Conservation (phyloP, 2,329 filamentous ascomycete genomes). For the Pseudocercospora vitis region DNA sequence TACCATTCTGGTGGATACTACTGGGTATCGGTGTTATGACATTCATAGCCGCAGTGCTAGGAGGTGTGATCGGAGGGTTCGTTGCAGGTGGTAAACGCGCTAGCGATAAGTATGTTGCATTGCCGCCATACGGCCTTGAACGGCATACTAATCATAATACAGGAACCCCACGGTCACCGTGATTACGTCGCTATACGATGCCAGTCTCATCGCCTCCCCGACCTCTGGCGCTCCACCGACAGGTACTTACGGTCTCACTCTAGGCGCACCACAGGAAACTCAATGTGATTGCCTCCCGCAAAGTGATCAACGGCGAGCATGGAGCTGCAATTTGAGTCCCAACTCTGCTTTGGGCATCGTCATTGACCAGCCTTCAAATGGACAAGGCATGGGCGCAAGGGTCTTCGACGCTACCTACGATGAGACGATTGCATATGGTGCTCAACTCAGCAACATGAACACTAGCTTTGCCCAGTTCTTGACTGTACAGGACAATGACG, state of each 20-base stretch:
- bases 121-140: not conserved
- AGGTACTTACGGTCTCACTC: slow-evolving; percentile 58
- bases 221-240: slow-evolving; percentile 55
- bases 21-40: slow-evolving; percentile 31
- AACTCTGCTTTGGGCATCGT: slow-evolving; percentile 33
- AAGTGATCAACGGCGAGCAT: slow-evolving; percentile 56
- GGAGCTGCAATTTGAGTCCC: slow-evolving; percentile 59
- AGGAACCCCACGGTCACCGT: slow-evolving; percentile 23
- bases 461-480: slow-evolving; percentile 46
- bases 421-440: slow-evolving; percentile 56
- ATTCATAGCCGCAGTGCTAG: slow-evolving; percentile 38
- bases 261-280: slow-evolving; percentile 51
- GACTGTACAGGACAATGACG: slow-evolving; percentile 59
- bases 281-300: slow-evolving; percentile 60
- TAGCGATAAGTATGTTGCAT: slow-evolving; percentile 27
- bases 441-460: slow-evolving; percentile 54
- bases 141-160: slow-evolving; percentile 5
- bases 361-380: slow-evolving; percentile 27
- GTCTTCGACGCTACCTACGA: slow-evolving; percentile 35
- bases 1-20: slow-evolving; percentile 39
- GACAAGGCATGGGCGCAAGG: slow-evolving; percentile 30
- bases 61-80: slow-evolving; percentile 40
- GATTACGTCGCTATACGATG: slow-evolving; percentile 36
- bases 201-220: slow-evolving; percentile 49
- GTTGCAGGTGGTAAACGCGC: slow-evolving; percentile 28